Percentiles rank a stretch among this genome's conserved stretches.
phyloP scores from a whole-genome alignment of 2,329 filamentous ascomycete genomes.

The Fusarium camptoceras region DNA sequence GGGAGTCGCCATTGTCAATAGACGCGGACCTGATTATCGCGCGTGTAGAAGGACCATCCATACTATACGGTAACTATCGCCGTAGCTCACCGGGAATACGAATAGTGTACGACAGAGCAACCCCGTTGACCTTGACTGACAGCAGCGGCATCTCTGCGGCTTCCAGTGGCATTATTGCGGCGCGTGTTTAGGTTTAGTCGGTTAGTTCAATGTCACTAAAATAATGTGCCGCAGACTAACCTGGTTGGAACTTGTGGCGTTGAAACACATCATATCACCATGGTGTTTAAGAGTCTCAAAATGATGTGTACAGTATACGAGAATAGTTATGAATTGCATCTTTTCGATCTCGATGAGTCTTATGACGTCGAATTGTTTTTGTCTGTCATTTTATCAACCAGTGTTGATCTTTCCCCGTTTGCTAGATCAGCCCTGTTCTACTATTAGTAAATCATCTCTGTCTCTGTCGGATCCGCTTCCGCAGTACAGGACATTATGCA shows the following conservation, averaged over 20 bases:
- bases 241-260: neutral
- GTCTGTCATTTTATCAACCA: neutral
- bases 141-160: conserved; percentile 22
- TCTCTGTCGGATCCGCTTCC: neutral
- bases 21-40: conserved; percentile 8
- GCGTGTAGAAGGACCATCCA: neutral
- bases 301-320: neutral
- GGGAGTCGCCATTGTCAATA: conserved; percentile 25
- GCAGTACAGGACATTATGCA: neutral
- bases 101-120: conserved; percentile 7
- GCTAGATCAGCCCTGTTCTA: conserved; percentile 20
- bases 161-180: neutral
- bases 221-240: neutral
- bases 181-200: neutral
- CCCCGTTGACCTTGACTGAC: conserved; percentile 5
- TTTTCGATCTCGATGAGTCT: conserved; percentile 6
- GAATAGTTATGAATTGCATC: neutral
- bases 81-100: conserved; percentile 9
- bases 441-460: neutral
- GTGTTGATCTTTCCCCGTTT: neutral
- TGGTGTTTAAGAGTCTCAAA: neutral
- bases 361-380: conserved; percentile 6
- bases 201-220: neutral
- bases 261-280: neutral
- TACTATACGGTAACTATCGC: neutral